phyloP scores from a whole-genome alignment of 768 basidiomycete genomes.

The Trametes maxima region DNA sequence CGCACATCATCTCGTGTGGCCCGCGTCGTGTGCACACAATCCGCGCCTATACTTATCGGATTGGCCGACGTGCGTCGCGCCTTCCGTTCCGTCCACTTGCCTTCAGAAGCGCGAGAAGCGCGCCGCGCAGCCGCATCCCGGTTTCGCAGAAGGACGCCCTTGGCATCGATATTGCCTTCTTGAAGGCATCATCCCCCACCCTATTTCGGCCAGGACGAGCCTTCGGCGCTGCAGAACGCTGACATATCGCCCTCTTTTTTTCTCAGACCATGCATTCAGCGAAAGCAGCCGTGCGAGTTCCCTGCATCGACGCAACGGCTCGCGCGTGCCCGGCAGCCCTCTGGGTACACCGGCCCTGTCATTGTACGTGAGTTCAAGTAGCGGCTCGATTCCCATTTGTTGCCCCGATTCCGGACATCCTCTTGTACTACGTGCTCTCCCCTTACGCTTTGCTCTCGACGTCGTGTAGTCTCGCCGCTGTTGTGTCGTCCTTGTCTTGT shows the following conservation, averaged over 20 bases:
- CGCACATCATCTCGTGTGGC: neutral
- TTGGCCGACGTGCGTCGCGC: neutral
- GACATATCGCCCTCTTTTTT: neutral
- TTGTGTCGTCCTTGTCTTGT: neutral
- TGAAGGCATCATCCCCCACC: too few relatives aligned
- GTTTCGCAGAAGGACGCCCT: neutral
- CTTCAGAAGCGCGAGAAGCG: too few relatives aligned
- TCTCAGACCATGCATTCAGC: conserved; percentile 10
- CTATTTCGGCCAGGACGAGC: neutral
- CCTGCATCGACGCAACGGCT: neutral
- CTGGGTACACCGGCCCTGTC: conserved; percentile 8
- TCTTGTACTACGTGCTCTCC: neutral
- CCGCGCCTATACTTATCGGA: neutral
- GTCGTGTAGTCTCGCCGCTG: neutral
- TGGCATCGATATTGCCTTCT: neutral
- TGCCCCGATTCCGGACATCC: neutral
- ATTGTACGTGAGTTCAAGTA: conserved; percentile 4
- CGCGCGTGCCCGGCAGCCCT: neutral
- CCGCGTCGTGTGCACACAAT: neutral
- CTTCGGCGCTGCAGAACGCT: neutral
- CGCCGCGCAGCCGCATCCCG: too few relatives aligned
- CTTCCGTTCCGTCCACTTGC: too few relatives aligned
- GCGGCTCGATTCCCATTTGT: neutral
- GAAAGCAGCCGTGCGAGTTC: conserved; percentile 10
- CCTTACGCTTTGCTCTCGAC: neutral